Conservation (phyloP, 768 basidiomycete genomes). For the Fomitopsis pulvina region DNA sequence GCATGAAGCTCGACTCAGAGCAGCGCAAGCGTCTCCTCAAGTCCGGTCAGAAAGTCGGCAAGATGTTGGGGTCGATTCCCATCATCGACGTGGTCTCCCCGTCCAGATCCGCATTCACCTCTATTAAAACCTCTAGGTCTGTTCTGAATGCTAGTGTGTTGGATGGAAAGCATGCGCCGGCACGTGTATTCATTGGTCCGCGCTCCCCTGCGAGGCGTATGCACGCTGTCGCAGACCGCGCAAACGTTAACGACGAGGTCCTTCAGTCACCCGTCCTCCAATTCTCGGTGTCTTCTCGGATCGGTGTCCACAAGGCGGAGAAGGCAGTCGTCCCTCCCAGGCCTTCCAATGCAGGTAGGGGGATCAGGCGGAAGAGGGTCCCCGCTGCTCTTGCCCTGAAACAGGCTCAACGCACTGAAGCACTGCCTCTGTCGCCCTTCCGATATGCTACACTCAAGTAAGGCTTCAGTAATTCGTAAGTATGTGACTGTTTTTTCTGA, state of each 20-base stretch:
- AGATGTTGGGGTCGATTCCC: slow-evolving; percentile 9
- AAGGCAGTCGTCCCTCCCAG: neutral
- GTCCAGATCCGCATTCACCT: neutral
- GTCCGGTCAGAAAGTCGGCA: slow-evolving; percentile 13
- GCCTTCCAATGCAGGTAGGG: neutral
- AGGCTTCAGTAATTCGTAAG: neutral
- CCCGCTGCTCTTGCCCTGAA: slow-evolving; percentile 3
- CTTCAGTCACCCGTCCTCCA: neutral
- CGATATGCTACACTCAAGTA: slow-evolving; percentile 10
- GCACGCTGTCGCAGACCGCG: neutral
- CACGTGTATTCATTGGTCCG: neutral
- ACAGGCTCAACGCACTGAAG: neutral
- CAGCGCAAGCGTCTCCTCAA: slow-evolving; percentile 9
- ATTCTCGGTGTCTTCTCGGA: neutral
- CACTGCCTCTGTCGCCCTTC: slow-evolving; percentile 4
- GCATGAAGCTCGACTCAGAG: slow-evolving; percentile 12
- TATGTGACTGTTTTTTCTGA: neutral
- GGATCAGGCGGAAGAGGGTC: slow-evolving; percentile 2
- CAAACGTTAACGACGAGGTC: neutral
- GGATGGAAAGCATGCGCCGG: neutral
- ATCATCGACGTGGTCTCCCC: slow-evolving; percentile 9
- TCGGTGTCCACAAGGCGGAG: too few species aligned
- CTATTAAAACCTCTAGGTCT: neutral
- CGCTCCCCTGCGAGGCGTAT: neutral
- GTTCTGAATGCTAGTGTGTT: neutral